Evolutionary conservation across 164 flowering plant genomes (phyloP), one percentile per base, ranked within the genome.

Genomic region (Chloranthus sessilifolius): DNA sequence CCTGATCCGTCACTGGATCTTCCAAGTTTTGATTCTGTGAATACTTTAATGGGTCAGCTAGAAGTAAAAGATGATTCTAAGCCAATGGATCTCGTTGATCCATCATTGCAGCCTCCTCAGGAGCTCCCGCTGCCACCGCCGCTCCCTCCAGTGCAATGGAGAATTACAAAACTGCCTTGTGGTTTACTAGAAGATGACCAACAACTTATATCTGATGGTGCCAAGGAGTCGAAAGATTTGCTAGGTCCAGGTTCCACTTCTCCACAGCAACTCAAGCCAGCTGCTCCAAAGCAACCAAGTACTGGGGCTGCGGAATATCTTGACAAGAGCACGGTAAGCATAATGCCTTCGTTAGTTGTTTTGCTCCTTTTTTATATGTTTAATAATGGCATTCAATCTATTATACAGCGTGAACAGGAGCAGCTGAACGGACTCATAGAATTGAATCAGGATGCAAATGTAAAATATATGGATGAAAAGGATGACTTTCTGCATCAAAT

Each of bases 401-500:
- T 44, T 24, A 12, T 49, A 59, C 55, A 60, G 56, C 68, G 42
- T 47, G 74, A 65, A 43, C 55, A 43, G 34, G 72, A 61, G 58
- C 65, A 69, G 31, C 35, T 54, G 19, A 54, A 66, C 50, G 50
- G 41, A 7, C 50, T 45, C 24, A 69, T 44, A 46, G 75, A 72
- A 58, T 53, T 52, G 37, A 60, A 45, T 52, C 74, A 65, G 31
- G 55, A 52, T 40, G 37, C 53, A 46, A 62, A 66, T 28, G 60
- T 49, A 5, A 65, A 54, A 59, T 74, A 22, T 19, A 16, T 48
- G 26, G 81, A 81, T 69, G 83, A 75, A 43, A 73, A 65, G 61
- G 85, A 74, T 26, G 80, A 79, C 46, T 77, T 85, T 34, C 63
- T 87, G 34, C 79, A 78, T 19, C 96, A 87, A 62, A 90, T 90